Conservation (phyloP, 1,139 yeast genomes). For the Yamadazyma dushanensis region DNA sequence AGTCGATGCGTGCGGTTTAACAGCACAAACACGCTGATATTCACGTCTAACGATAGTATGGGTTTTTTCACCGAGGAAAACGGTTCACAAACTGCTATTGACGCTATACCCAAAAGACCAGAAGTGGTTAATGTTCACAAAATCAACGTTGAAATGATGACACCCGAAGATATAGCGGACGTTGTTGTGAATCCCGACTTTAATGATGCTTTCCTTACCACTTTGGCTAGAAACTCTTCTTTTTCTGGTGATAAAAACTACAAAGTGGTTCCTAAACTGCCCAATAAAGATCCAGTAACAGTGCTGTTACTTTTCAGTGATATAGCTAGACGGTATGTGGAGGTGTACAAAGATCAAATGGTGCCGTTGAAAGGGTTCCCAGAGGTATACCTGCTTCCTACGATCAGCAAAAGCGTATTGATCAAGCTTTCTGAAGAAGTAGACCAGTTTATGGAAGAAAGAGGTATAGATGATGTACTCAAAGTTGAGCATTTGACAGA, state of each 20-base stretch:
- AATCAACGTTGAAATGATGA: slow-evolving; percentile 31
- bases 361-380: slow-evolving; percentile 13
- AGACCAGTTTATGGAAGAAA: neutral
- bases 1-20: neutral
- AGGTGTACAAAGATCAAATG: slow-evolving; percentile 26
- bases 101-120: slow-evolving; percentile 38
- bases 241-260: slow-evolving; percentile 29
- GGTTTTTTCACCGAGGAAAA: slow-evolving; percentile 18
- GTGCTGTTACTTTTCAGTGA: slow-evolving; percentile 29
- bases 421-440: slow-evolving; percentile 8
- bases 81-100: slow-evolving; percentile 17
- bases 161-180: slow-evolving; percentile 39
- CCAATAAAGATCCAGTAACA: slow-evolving; percentile 14
- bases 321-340: slow-evolving; percentile 31
- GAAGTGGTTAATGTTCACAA: slow-evolving; percentile 16
- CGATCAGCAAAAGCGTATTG: slow-evolving; percentile 7
- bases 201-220: slow-evolving; percentile 32
- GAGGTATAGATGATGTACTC: slow-evolving; percentile 3
- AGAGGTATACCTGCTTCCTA: slow-evolving; percentile 8
- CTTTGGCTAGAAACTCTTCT: slow-evolving; percentile 29
- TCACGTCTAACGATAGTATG: slow-evolving; percentile 1
- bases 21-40: neutral
- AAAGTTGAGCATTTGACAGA: slow-evolving; percentile 9
- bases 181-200: slow-evolving; percentile 25
- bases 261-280: slow-evolving; percentile 22